Evolutionary conservation across 768 basidiomycete species (phyloP), one percentile per base, ranked within the genome.

Genomic region (Lactarius psammicola): DNA sequence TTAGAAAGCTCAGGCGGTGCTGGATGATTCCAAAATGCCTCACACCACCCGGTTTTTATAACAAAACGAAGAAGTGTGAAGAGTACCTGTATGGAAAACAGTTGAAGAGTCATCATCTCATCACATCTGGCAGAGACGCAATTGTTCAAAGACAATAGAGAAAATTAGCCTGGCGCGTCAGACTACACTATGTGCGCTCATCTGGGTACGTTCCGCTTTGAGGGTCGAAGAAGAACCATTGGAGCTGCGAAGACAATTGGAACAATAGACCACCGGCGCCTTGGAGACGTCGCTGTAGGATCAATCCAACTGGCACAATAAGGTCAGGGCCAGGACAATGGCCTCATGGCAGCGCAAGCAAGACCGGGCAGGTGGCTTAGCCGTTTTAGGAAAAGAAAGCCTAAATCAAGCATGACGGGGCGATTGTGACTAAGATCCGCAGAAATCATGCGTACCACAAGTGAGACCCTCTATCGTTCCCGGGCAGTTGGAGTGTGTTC

Each of bases 71-170:
- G 20, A 9, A 9, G 20, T 8, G 42, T 44, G 42, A 44, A n/a
- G 42, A 44, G 42, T 9, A n/a, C 20, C 42, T 7, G 42, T n/a
- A 44, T 20, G 20, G 20, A 10, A 18, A n/a, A 44, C 20, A 46
- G 44, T 46, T n/a, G 44, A 23, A 23, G n/a, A 11, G 10, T 46
- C 44, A 46, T 11, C 9, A 23, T 46, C 44, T 23, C 44, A 51
- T 26, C 49, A 51, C 23, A 26, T 51, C 49, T 51, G 26, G 26
- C 49, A 51, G 26, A 26, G 26, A 1, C 17, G 49, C 6, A 49
- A 51, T 51, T 51, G 49, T 51, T 51, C 49, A 23, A 26, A 26
- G 49, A 51, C 49, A 51, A 49, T 49, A 49, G 23, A 49, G 46
- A 23, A 49, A 49, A 6, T 51, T 51, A 51, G 26, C 1, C 13